Base-by-base conservation (phyloP, 73 alveolate species). In the Paramecium biaurelia region DNA sequence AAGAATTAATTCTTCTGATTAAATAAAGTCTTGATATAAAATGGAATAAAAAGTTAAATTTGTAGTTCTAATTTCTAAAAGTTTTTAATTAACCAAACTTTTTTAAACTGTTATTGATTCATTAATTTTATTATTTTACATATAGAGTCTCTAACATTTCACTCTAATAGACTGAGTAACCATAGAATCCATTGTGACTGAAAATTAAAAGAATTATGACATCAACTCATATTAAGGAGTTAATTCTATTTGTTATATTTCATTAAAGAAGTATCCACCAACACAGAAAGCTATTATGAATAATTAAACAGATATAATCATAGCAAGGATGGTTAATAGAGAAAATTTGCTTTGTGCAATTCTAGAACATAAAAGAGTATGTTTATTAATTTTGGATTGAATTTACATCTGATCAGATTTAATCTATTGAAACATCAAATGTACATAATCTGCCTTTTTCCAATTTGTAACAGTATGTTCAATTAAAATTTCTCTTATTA, bases 391-490 rank as follows among this genome's bases (percentile, higher is more conserved):
- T 32, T 63, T 63, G 0, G 84, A 63, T 63, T 63, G 21, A 10
- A 63, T 63, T 63, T 63, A 26, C 0, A 63, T 30, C 26, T 63
- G 45, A 63, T 63, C 84, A 30, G 84, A 32, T 30, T 63, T 63
- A 1, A 63, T 63, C 9, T 63, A 10, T 30, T 63, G 12, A 26
- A 63, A 63, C 84, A 63, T 63, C 11, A 63, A 63, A 63, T 63
- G 84, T 11, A 63, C 84, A 32, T 63, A 63, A 30, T 63, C 84
- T 26, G 84, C 84, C 28, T 63, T 63, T 18, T 63, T 63, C 84
- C 84, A 63, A 30, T 63, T 63, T 24, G 84, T 63, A 2, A 30
- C 49, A 1, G 84, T 63, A 26, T 63, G 84, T 63, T 63, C 84
- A 2, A 63, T 26, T n/a, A 63, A 24, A 7, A 63, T 63, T n/a